phyloP scores from a whole-genome alignment of 2,329 filamentous ascomycete species.

The Sporothrix pallida region DNA sequence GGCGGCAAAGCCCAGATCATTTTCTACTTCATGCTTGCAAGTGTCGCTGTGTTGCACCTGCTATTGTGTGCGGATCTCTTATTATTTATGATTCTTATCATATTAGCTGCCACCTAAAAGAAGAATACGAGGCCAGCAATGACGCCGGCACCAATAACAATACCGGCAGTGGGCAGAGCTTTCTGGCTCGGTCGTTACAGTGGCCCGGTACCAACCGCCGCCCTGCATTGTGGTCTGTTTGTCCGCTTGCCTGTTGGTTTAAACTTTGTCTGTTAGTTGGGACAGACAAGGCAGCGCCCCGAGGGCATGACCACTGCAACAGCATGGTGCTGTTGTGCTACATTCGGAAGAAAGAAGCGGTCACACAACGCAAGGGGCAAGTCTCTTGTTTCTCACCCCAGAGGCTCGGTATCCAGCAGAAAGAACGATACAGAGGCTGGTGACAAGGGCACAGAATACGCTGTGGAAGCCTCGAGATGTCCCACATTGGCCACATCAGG shows the following conservation, averaged over 20 bases:
- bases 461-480: conserved; percentile 2
- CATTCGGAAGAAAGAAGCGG: neutral
- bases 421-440: neutral
- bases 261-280: neutral
- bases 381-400: neutral
- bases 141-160: neutral
- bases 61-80: neutral
- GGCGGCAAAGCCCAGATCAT: neutral
- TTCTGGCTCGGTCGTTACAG: neutral
- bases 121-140: conserved; percentile 3
- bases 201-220: conserved; percentile 7
- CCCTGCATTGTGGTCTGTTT: neutral
- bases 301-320: neutral
- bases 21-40: too few species aligned
- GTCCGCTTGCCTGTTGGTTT: neutral
- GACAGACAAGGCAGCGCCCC: conserved; percentile 6
- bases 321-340: neutral
- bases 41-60: neutral
- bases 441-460: neutral
- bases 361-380: conserved; percentile 8
- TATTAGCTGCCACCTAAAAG: neutral
- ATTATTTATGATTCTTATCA: neutral
- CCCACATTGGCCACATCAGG: conserved; percentile 16
- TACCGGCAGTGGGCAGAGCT: neutral
- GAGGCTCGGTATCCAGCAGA: neutral